Base-by-base conservation (phyloP, 441 rosid genomes). In the Populus hybrid region DNA sequence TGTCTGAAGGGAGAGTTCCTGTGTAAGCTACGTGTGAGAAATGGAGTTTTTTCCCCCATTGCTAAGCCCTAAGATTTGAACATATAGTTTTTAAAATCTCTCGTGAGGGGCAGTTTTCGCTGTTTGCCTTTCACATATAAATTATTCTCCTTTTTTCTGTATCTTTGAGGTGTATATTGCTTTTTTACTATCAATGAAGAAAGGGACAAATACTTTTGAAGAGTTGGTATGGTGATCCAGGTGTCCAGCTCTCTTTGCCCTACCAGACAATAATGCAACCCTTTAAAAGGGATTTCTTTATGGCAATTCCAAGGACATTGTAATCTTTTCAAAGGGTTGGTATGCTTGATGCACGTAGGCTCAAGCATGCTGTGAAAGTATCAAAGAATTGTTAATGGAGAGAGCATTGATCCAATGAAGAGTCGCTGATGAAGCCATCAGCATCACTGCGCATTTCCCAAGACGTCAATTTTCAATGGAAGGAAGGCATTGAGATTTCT, bases 31-130 rank as follows among this genome's bases (percentile, higher is more conserved):
- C 63, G n/a, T 21, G 24, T 70, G 67, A 73, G 70, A 76, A 53
- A 71, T 14, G 74, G 30, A 8, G 64, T 4, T 75, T 53, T 9
- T 12, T 67, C 2, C 32, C 30, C 57, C 19, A 63, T 46, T 26
- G 21, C 16, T 28, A 46, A 30, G 34, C 71, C 24, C 7, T 30
- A 30, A 30, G 32, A 30, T 30, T 30, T 30, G 32, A 30, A 3
- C 38, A 28, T 26, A 10, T 40, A 40, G 53, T 40, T 32, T 7
- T 5, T n/a, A 7, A 9, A 9, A 1, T 74, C 64, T 30, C 71
- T 7, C 1, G 1, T 67, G 72, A 21, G 59, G 76, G 82, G 78
- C 78, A 61, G 64, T 74, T 78, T 80, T 75, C 76, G 9, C 36
- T 64, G 28, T 53, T 7, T 21, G 69, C 63, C 80, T 71, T 40